A percentile compares a stretch with the other conserved stretches of the same genome.
phyloP scores from a whole-genome alignment of 2,329 filamentous ascomycete genomes.

The Exserohilum turcica region DNA sequence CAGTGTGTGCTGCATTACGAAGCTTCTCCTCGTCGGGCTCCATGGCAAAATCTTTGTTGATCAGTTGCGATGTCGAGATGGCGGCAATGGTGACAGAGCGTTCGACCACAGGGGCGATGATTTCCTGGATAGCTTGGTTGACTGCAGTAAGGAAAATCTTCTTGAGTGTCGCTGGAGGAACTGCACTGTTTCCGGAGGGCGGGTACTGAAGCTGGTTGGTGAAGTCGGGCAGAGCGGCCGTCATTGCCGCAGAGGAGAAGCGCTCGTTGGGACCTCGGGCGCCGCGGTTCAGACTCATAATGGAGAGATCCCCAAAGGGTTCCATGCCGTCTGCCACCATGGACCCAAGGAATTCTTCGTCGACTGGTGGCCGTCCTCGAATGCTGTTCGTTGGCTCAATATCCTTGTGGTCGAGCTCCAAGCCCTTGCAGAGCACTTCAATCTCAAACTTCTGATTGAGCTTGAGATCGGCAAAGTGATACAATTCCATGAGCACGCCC shows the following conservation, averaged over 20 bases:
- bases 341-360: conserved; percentile 60
- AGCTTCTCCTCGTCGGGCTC: conserved; percentile 89
- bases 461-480: conserved; percentile 90
- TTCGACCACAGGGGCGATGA: conserved; percentile 96
- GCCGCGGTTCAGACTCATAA: conserved; percentile 64
- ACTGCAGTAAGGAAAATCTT: conserved; percentile 84
- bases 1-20: conserved; percentile 83
- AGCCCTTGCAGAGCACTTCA: conserved; percentile 91
- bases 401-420: conserved; percentile 88
- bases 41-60: conserved; percentile 94
- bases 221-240: conserved; percentile 82
- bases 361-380: conserved; percentile 72
- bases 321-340: conserved; percentile 71
- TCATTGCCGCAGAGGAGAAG: conserved; percentile 77
- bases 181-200: conserved; percentile 70
- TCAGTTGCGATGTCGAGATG: conserved; percentile 93
- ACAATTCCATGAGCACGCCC: conserved; percentile 86
- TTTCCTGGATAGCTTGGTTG: conserved; percentile 88
- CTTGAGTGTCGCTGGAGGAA: conserved; percentile 66
- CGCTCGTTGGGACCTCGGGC: conserved; percentile 68
- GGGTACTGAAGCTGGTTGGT: conserved; percentile 80
- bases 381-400: conserved; percentile 89
- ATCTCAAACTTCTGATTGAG: conserved; percentile 98
- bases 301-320: conserved; percentile 78
- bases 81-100: conserved; percentile 96